These are phyloP conservation scores for Coleophoma cylindrospora DNA, from an alignment of 2,329 filamentous ascomycete genomes.

Conservation along the genomic window DNA sequence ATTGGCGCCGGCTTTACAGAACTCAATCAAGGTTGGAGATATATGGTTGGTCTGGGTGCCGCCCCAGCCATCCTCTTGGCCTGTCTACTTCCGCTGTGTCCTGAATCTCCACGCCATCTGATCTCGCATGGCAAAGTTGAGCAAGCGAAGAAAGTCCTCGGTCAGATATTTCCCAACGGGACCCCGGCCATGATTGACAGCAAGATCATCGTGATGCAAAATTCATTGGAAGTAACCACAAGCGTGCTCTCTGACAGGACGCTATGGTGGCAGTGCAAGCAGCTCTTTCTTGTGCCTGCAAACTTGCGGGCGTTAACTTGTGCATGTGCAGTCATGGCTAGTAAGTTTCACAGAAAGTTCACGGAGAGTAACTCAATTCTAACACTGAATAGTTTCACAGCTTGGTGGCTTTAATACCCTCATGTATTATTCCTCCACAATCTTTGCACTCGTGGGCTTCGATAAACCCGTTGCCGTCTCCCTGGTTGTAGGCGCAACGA, in stretches of 20 bases:
- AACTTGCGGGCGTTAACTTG: conserved; percentile 38
- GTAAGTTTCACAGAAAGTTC: not conserved
- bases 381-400: conserved; percentile 31
- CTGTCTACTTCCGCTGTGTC: conserved; percentile 38
- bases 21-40: conserved; percentile 41
- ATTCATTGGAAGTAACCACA: conserved; percentile 30
- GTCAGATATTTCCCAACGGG: conserved; percentile 33
- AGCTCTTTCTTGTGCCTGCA: conserved; percentile 35
- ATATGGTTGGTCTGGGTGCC: conserved; percentile 42
- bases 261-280: conserved; percentile 22
- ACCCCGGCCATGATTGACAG: conserved; percentile 34
- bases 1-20: conserved; percentile 35
- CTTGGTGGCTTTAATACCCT: conserved; percentile 38
- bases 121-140: conserved; percentile 29
- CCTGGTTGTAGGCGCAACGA: conserved; percentile 36
- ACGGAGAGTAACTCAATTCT: not conserved
- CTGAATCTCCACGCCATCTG: conserved; percentile 40
- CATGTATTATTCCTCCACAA: conserved; percentile 35
- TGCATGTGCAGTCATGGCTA: conserved; percentile 41
- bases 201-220: conserved; percentile 36
- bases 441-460: conserved; percentile 43
- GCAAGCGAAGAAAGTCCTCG: conserved; percentile 20
- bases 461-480: conserved; percentile 39
- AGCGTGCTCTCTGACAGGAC: conserved; percentile 23
- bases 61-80: conserved; percentile 39